Conservation (phyloP, 192 early-diverging fungal species). For the Phycomyces nitens region DNA sequence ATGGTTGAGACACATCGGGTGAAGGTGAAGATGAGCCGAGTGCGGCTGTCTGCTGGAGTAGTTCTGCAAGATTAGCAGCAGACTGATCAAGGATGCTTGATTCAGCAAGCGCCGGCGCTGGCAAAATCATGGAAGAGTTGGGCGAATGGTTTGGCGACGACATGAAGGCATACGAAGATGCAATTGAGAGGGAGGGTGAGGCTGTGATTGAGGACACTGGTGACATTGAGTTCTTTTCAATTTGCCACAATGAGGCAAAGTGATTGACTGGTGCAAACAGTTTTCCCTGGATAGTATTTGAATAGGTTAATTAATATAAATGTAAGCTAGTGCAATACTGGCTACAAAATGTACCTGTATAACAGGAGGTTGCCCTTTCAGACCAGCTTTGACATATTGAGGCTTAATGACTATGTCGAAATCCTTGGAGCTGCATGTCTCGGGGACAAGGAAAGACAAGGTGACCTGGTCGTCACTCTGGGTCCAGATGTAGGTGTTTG, state of each 20-base stretch:
- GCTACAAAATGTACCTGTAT: conserved; percentile 17
- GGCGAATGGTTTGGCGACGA: conserved; percentile 30
- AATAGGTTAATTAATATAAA: neutral
- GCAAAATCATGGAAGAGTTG: conserved; percentile 32
- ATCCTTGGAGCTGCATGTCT: conserved; percentile 28
- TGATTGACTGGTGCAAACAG: conserved; percentile 33
- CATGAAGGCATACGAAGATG: conserved; percentile 34
- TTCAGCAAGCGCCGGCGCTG: conserved; percentile 21
- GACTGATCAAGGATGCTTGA: conserved; percentile 7
- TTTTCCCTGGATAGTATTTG: conserved; percentile 21
- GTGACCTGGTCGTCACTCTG: conserved; percentile 37
- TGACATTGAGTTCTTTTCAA: conserved; percentile 30
- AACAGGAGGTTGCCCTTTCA: conserved; percentile 37
- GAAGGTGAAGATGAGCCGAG: conserved; percentile 11
- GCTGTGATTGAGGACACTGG: conserved; percentile 34
- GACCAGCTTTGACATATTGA: conserved; percentile 30
- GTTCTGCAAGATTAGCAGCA: conserved; percentile 16
- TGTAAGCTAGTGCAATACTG: neutral
- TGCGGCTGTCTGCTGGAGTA: conserved; percentile 21
- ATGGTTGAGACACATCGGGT: conserved; percentile 19
- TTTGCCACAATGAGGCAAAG: conserved; percentile 35
- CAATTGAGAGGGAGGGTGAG: conserved; percentile 37
- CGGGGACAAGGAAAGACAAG: conserved; percentile 36
- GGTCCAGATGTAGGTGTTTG: conserved; percentile 36
- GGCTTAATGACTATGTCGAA: conserved; percentile 34